phyloP scores from a whole-genome alignment of 2,329 filamentous ascomycete species.

The Cadophora gregata region DNA sequence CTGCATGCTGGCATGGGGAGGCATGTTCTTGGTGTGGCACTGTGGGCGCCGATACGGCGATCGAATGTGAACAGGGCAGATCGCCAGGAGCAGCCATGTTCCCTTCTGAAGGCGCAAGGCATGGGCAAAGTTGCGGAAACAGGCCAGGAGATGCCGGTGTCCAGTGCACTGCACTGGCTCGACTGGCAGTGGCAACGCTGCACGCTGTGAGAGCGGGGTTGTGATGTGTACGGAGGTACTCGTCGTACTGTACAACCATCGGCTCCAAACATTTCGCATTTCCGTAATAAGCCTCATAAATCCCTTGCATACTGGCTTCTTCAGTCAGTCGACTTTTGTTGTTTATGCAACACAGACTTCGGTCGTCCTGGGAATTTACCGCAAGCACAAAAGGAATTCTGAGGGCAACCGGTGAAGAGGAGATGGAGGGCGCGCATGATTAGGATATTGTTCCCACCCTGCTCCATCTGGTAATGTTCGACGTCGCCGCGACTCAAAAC shows the following conservation, averaged over 20 bases:
- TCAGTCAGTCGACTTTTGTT: background rate
- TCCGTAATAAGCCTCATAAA: background rate
- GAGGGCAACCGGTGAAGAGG: background rate
- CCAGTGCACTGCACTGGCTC: background rate
- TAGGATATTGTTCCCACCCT: background rate
- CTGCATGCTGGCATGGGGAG: slow-evolving; percentile 1
- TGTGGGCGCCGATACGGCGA: background rate
- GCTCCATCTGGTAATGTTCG: slow-evolving; percentile 1
- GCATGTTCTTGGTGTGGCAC: background rate
- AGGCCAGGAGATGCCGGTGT: slow-evolving; percentile 14
- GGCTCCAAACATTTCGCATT: background rate
- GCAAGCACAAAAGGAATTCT: background rate
- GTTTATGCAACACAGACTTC: slow-evolving; percentile 3
- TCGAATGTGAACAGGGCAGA: slow-evolving; percentile 2
- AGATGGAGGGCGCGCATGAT: background rate
- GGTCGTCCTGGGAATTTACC: background rate
- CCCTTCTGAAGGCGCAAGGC: background rate
- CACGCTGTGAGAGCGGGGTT: slow-evolving; percentile 3
- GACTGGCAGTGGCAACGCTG: background rate
- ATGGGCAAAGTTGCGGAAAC: slow-evolving; percentile 1
- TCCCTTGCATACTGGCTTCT: background rate
- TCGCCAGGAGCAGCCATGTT: slow-evolving; percentile 8
- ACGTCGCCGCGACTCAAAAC: background rate
- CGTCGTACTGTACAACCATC: background rate
- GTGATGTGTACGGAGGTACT: background rate